A percentile compares a stretch with the other conserved stretches of the same genome.
Conservation (phyloP, 2,329 filamentous ascomycete genomes). For the Xylariaceae sp. region DNA sequence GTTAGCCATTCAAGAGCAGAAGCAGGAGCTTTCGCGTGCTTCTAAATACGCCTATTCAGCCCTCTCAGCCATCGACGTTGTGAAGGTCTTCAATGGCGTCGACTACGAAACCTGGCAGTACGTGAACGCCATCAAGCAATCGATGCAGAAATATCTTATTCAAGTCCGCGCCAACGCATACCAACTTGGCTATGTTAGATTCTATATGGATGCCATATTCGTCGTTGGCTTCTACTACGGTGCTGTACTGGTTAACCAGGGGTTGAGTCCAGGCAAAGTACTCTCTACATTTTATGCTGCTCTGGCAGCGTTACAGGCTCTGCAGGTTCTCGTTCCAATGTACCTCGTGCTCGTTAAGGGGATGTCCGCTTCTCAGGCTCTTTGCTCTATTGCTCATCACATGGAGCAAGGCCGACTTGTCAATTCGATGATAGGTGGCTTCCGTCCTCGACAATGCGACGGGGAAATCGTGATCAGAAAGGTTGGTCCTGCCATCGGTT, state of each 20-base stretch:
- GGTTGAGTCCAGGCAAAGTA: constrained; percentile 59
- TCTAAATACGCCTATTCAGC: constrained; percentile 67
- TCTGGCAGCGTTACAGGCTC: constrained; percentile 67
- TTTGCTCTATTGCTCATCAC: constrained; percentile 44
- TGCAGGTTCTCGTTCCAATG: constrained; percentile 70
- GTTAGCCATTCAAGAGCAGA: constrained; percentile 63
- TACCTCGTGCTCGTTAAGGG: constrained; percentile 75
- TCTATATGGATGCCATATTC: constrained; percentile 74
- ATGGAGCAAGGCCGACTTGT: constrained; percentile 25
- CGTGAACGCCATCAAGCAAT: constrained; percentile 47
- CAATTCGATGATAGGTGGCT: constrained; percentile 30
- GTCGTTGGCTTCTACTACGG: constrained; percentile 90
- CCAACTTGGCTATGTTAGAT: constrained; percentile 67
- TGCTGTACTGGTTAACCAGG: constrained; percentile 58
- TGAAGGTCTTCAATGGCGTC: constrained; percentile 80
- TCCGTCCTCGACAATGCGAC: constrained; percentile 42
- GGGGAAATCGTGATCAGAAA: constrained; percentile 66
- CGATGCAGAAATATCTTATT: constrained; percentile 58
- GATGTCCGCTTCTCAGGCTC: constrained; percentile 61
- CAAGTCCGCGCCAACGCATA: constrained; percentile 65
- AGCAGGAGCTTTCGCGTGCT: constrained; percentile 59
- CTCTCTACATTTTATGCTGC: constrained; percentile 83
- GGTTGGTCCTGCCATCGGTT: constrained; percentile 41
- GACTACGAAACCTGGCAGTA: constrained; percentile 66
- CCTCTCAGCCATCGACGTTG: constrained; percentile 70